Base-by-base conservation (phyloP, 257 asterid species). In the Solanum stenotomum region DNA sequence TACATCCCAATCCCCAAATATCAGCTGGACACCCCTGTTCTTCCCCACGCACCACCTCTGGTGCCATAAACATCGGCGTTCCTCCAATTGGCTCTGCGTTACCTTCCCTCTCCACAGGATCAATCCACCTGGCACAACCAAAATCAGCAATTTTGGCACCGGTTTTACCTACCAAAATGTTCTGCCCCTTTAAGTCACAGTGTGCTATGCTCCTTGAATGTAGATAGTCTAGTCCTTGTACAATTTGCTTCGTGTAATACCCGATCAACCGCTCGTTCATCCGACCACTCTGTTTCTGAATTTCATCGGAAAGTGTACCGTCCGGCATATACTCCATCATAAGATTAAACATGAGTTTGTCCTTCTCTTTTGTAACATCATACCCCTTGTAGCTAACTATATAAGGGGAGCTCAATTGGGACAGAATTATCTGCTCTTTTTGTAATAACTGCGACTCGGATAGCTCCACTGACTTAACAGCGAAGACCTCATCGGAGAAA, bases 51-150 rank as follows among this genome's bases (percentile, higher is more conserved):
- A 93, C 97, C 1, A 91, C 98, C 87, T 96, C 99, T 42, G 99
- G 99, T 5, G 97, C 93, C 99, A 96, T 96, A 83, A 89, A 96
- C 92, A 93, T 68, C 65, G 99, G 99, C 12, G 99, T 94, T 67
- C 98, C 97, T 0, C 96, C 94, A 7, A 90, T 85, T 10, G 71
- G 31, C 12, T 2, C 59, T 40, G 34, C 9, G 84, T 83, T 37
- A 42, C 9, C 13, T 4, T 40, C 61, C 13, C 91, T 61, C 83
- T 33, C 89, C 5, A 52, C 75, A 23, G 71, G 71, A 25, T 44
- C 71, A 10, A 71, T 20, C 81, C 83, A 79, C 92, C 90, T 96
- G 1, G 98, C 93, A 40, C 99, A 94, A n/a, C 99, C 98, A 27
- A 96, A 95, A 59, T 96, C 98, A 0, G 96, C 93, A 10, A 96